Evolutionary conservation across 176 grass and related monocot genomes (phyloP).

Genomic region (Carex littledalei): DNA sequence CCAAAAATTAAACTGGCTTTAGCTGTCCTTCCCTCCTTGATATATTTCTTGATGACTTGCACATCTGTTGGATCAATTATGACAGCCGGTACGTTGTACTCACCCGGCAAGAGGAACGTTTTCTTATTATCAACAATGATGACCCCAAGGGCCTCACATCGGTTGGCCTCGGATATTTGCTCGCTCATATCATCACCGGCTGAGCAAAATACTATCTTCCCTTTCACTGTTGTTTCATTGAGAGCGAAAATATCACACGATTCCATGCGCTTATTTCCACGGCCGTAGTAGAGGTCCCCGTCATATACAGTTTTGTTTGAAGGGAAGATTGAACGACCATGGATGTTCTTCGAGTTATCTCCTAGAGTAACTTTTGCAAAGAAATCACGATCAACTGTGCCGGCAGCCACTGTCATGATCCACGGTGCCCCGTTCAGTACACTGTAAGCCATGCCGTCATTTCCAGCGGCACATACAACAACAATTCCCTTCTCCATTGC

Average conservation of each 20-base stretch:
- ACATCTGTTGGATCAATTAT: constrained; percentile 34
- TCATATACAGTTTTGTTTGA: background rate
- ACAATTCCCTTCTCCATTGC: constrained; percentile 35
- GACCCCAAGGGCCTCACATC: constrained; percentile 35
- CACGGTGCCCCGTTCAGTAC: constrained; percentile 61
- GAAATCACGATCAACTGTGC: constrained; percentile 69
- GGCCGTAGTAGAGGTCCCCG: constrained; percentile 40
- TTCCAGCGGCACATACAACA: constrained; percentile 72
- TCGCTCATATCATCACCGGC: background rate
- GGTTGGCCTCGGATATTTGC: constrained; percentile 41
- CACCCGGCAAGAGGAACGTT: constrained; percentile 15
- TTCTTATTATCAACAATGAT: constrained; percentile 35
- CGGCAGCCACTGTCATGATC: constrained; percentile 73
- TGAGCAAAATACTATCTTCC: constrained; percentile 56
- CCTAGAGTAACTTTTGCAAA: constrained; percentile 53
- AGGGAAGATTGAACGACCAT: constrained; percentile 52
- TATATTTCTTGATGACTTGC: constrained; percentile 43
- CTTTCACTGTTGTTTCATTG: constrained; percentile 28
- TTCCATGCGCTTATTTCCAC: constrained; percentile 28
- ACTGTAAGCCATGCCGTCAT: constrained; percentile 34
- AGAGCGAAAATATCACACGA: constrained; percentile 32
- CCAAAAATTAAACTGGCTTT: constrained; percentile 42
- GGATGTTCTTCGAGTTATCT: constrained; percentile 17
- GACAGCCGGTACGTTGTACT: constrained; percentile 36
- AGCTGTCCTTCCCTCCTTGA: background rate